Base-by-base conservation (phyloP, 768 basidiomycete genomes). In the Tricholoma flavovirens region DNA sequence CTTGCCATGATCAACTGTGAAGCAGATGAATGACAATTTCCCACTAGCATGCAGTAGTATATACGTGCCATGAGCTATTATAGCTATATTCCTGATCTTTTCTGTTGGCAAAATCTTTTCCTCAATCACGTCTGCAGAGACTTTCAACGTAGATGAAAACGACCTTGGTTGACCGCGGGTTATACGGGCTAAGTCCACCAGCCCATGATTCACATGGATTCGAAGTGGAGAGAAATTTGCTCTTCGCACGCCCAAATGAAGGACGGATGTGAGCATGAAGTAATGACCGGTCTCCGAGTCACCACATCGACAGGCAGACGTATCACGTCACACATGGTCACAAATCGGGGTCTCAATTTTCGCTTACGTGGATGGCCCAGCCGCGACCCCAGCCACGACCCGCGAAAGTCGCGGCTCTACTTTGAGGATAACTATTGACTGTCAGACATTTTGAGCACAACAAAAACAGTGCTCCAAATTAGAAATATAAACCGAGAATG, bases 1-100 rank as follows among this genome's bases (percentile, higher is more conserved):
- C 69, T 80, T 80, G 11, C 78, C 78, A 67, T 80, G 78, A 59
- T 80, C 78, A 63, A 80, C 78, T 80, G 53, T 5, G 21, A 17
- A 42, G 38, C 4, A 33, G 36, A 46, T 32, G 17, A 50, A 45
- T 12, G 9, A 15, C n/a, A 43, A 12, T 26, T 10, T 46, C n/a
- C n/a, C 4, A 35, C 32, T 56, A 14, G 32, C 15, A 53, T n/a
- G n/a, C 12, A 40, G 45, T 29, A 7, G 14, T 19, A 42, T 9
- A 29, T 35, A 65, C 73, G 50, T 54, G 78, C 79, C 79, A 70
- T 79, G 76, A 43, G 78, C 77, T 60, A 77, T 78, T 36, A 81
- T 79, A 40, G 75, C 75, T 56, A 81, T 74, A 60, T 79, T 78
- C 42, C 77, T 72, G 55, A 79, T 78, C 30, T 67, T 73, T 15